Conservation (phyloP, 2,329 filamentous ascomycete species). For the Pseudopyricularia cyperi region DNA sequence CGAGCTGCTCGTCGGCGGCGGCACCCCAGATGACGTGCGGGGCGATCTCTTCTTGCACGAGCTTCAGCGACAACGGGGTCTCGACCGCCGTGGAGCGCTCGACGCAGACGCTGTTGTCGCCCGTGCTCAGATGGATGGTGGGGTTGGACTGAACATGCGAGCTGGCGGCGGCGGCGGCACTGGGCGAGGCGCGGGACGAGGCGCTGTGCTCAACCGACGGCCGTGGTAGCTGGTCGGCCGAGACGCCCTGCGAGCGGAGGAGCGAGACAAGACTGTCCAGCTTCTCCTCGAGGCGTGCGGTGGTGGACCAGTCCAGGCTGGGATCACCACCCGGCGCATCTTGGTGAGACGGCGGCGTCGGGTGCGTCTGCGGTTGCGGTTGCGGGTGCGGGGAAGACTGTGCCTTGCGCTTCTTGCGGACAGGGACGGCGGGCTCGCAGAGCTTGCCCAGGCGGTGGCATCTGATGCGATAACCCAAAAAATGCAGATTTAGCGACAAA, state of each 20-base stretch:
- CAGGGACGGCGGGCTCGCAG: slow-evolving; percentile 10
- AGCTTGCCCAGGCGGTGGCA: slow-evolving; percentile 4
- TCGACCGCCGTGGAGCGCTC: neutral
- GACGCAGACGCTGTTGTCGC: neutral
- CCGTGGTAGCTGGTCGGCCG: neutral
- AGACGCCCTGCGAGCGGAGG: neutral
- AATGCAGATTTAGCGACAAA: neutral
- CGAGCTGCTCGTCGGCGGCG: slow-evolving; percentile 7
- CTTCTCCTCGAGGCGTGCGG: neutral
- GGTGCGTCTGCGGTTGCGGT: no score
- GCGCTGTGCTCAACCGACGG: no score
- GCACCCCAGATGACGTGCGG: neutral
- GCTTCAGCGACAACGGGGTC: neutral
- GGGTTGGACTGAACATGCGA: neutral
- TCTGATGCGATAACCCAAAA: no score
- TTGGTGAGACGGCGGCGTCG: neutral
- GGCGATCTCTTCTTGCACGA: neutral
- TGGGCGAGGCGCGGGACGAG: neutral
- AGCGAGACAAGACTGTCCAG: slow-evolving; percentile 2
- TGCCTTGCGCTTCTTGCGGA: slow-evolving; percentile 1
- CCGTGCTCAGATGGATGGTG: neutral
- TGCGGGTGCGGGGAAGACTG: neutral
- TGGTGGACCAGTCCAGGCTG: neutral
- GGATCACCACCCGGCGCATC: neutral
- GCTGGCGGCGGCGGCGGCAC: neutral